Evolutionary conservation across 1,284 basidiomycete species (phyloP).

Genomic region (Laetiporus sulphureus): DNA sequence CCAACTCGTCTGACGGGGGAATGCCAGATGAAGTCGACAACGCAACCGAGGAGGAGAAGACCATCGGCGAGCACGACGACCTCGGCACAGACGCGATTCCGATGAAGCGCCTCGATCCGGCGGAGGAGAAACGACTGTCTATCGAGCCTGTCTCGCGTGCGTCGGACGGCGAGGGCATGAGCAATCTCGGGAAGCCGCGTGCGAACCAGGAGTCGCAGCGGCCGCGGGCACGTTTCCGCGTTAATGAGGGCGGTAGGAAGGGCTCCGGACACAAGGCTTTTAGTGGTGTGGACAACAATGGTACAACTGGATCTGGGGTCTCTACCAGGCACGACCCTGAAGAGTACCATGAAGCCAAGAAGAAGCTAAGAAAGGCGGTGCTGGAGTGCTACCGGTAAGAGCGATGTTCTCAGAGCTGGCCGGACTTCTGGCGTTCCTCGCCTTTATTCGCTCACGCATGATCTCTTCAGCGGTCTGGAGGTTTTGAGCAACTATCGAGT

Average conservation of each 20-base stretch:
- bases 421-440: neutral
- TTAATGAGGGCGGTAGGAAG: no score
- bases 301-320: no score
- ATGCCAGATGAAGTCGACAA: neutral
- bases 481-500: conserved; percentile 84
- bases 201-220: no score
- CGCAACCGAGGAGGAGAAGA: conserved; percentile 1
- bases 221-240: no score
- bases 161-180: no score
- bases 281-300: no score
- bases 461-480: conserved; percentile 54
- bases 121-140: no score
- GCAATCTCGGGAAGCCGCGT: no score
- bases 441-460: neutral
- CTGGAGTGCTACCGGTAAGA: conserved; percentile 79
- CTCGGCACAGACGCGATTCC: neutral
- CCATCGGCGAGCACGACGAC: conserved; percentile 1
- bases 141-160: no score
- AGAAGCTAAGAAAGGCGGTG: conserved; percentile 76
- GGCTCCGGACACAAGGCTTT: no score
- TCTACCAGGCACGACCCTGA: conserved; percentile 57
- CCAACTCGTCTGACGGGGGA: neutral
- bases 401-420: neutral
- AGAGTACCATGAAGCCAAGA: conserved; percentile 78
- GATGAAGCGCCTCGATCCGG: no score